Base-by-base conservation (phyloP, 169 alveolate genomes). In the Perkinsus marinus region DNA sequence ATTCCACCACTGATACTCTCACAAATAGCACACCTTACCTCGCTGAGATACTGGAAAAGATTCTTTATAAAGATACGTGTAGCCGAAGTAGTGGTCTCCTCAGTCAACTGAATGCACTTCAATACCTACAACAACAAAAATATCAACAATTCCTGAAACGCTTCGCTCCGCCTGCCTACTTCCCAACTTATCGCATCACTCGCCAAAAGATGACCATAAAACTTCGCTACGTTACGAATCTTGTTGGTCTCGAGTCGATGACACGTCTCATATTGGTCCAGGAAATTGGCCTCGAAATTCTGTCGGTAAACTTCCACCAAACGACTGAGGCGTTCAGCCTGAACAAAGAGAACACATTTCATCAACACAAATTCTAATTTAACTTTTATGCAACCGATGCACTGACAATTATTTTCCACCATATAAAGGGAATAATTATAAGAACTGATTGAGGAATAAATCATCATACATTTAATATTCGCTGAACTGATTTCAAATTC, bases 201-300 rank as follows among this genome's bases (percentile, higher is more conserved):
- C 91, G 96, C 97, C 90, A 99, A 95, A 39, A 98, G 95, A 95
- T 98, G 99, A 3, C 99, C 98, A 96, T 97, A 99, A 94, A 98
- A 98, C 94, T 98, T 98, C 47, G 99, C 97, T 13, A 97, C 96
- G 93, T 98, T 98, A 90, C 99, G 95, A 89, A 99, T 96, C 94
- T 98, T 98, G 57, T 98, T 97, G 30, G 99, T 98, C 93, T 99
- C 99, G 92, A 98, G 96, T 92, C 99, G 96, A 95, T 99, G 99
- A 0, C 91, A 90, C 47, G 96, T 93, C 89, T 93, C 94, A 93
- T 95, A 97, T 57, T 95, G 97, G 43, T 95, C 92, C 30, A 93
- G 93, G 92, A 98, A 97, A 5, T 96, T 95, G 89, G 97, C 97
- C 95, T 96, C 95, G 92, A 98, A 98, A 93, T 97, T 95, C 91